Conservation (phyloP, 2,329 filamentous ascomycete species). For the Pseudopyrenochaeta lycopersici region DNA sequence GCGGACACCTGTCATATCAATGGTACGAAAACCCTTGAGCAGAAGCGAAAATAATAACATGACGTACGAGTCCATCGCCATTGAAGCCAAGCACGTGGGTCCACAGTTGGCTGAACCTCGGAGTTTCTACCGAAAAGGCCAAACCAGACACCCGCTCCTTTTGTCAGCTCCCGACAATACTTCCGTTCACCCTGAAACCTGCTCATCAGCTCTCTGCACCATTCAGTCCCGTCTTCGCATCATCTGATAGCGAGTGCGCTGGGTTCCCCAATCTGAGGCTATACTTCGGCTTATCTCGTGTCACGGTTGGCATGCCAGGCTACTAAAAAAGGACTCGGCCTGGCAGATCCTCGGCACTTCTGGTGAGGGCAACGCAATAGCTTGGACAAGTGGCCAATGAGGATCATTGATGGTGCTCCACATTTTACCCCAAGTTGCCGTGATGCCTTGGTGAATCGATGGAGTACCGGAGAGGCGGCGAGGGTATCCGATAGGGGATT, state of each 20-base stretch:
- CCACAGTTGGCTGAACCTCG: constrained; percentile 13
- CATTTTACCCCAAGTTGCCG: constrained; percentile 10
- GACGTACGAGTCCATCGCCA: constrained; percentile 13
- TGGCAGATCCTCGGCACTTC: constrained; percentile 29
- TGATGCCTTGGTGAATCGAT: constrained; percentile 2
- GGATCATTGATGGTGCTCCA: constrained; percentile 17
- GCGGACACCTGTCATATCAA: too few relatives aligned
- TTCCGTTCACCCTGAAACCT: neutral
- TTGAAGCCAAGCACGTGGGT: constrained; percentile 22
- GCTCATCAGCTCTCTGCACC: constrained; percentile 1
- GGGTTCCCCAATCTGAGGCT: constrained; percentile 5
- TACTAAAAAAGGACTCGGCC: neutral
- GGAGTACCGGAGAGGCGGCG: constrained; percentile 23
- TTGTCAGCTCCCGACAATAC: neutral
- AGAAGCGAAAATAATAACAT: neutral
- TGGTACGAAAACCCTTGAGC: too few relatives aligned
- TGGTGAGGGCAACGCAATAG: constrained; percentile 9
- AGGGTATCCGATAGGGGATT: constrained; percentile 14
- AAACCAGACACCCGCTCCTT: neutral
- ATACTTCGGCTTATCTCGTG: constrained; percentile 7
- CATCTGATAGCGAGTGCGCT: neutral
- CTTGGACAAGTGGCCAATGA: constrained; percentile 16
- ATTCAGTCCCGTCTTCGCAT: neutral
- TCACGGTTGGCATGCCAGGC: constrained; percentile 7
- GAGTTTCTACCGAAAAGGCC: constrained; percentile 5